Base-by-base conservation (phyloP, 2,329 filamentous ascomycete species). In the Dothideomycetes sp. region DNA sequence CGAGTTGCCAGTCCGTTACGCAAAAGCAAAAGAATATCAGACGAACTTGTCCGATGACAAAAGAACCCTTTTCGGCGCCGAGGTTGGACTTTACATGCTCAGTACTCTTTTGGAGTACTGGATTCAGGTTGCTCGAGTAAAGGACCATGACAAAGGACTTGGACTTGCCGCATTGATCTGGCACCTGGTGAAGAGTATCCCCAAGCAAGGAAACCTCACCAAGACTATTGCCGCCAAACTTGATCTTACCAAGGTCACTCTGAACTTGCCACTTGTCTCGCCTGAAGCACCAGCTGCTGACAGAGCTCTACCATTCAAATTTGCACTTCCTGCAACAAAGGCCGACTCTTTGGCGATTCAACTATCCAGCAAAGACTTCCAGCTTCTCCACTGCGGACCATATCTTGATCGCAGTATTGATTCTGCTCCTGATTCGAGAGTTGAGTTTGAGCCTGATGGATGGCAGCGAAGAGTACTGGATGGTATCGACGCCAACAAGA, bases 391-490 rank as follows among this genome's bases (percentile, higher is more conserved):
- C 52, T 81, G 75, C 36, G 82, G 81, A 0, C 81, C 82, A 0
- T 86, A 82, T 51, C 70, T 88, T 57, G 81, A 87, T 49, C 69
- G 82, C n/a, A 77, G 71, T 47, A 81, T 86, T 50, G 79, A 83
- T 50, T 78, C 81, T 0, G 65, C 64, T 10, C 70, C 75, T 0
- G 84, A 88, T 53, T 46, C 65, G n/a, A 73, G 84, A 43, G 81
- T 85, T 1, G 69, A 70, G 2, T 89, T 89, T 52, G 61, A 78
- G 4, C 83, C 84, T 1, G 83, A 89, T 61, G 73, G 71, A 3
- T 89, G 83, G 84, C 83, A 89, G 58, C 65, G 79, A 40, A 66
- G 75, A 29, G 82, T 88, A 0, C 66, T 89, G 1, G 80, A 89
- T 46, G 73, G 75, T 30, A 78, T 88, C 29, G 83, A 89, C 54